Evolutionary conservation across 179 eudicot species (phyloP).

Genomic region (Dionaea muscipula): DNA sequence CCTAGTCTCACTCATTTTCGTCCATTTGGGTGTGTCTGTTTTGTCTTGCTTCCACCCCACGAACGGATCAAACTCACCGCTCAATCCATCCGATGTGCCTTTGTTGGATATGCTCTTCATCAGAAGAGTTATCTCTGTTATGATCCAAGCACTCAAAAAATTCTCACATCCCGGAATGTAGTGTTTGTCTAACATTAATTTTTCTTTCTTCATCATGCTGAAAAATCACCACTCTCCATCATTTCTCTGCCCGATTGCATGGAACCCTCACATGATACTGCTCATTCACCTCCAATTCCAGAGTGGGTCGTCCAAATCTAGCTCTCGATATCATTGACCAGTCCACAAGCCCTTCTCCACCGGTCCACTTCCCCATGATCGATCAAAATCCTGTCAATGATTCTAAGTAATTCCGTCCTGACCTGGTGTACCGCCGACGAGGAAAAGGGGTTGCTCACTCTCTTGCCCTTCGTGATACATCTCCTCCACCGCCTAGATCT

Average conservation of each 20-base stretch:
- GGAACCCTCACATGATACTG: neutral
- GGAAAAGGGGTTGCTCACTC: too few species aligned
- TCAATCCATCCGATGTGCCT: constrained; percentile 4
- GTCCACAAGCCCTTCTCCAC: too few species aligned
- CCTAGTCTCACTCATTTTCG: neutral
- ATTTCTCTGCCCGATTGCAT: neutral
- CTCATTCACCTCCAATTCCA: neutral
- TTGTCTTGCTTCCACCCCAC: constrained; percentile 3
- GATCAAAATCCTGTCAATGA: too few species aligned
- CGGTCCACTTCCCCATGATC: too few species aligned
- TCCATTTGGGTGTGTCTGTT: too few species aligned
- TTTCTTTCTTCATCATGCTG: neutral
- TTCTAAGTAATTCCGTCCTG: too few species aligned
- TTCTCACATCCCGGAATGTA: constrained; percentile 3
- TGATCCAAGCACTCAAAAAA: neutral
- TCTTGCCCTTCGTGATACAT: too few species aligned
- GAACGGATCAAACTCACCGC: neutral
- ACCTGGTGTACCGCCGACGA: too few species aligned
- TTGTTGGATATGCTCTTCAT: neutral
- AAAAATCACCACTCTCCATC: neutral
- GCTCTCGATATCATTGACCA: too few species aligned
- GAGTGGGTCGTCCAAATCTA: too few species aligned
- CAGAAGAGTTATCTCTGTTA: constrained; percentile 4
- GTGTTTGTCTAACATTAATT: neutral
- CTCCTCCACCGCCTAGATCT: too few species aligned